These are phyloP conservation scores for Globisporangium solare DNA, from an alignment of 352 stramenopile genomes.

Conservation along the genomic window DNA sequence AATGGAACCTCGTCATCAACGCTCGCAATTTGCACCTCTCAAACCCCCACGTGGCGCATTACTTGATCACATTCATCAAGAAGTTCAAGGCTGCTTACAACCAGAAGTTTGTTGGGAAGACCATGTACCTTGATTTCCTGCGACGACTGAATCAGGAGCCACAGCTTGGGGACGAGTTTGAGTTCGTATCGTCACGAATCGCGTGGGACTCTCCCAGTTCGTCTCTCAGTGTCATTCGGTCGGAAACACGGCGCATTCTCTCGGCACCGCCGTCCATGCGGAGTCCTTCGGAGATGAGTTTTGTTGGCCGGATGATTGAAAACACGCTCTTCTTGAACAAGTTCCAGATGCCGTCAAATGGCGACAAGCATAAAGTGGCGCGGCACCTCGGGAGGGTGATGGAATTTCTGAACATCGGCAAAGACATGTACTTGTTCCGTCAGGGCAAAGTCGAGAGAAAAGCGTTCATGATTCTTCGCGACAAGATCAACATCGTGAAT, in stretches of 20 bases:
- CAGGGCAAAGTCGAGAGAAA: slow-evolving; percentile 71
- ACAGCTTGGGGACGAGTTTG: slow-evolving; percentile 44
- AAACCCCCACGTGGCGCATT: slow-evolving; percentile 59
- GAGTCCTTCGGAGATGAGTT: slow-evolving; percentile 38
- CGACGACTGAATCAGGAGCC: slow-evolving; percentile 59
- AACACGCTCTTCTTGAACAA: slow-evolving; percentile 55
- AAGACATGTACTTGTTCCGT: slow-evolving; percentile 54
- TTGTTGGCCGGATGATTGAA: slow-evolving; percentile 58
- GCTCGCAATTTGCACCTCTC: slow-evolving; percentile 56
- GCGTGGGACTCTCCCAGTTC: slow-evolving; percentile 49
- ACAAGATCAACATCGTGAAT: slow-evolving; percentile 76
- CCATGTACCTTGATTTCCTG: slow-evolving; percentile 65
- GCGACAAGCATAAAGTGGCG: slow-evolving; percentile 50
- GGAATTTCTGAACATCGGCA: slow-evolving; percentile 46
- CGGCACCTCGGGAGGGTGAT: slow-evolving; percentile 43
- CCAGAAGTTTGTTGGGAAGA: slow-evolving; percentile 74
- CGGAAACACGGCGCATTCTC: slow-evolving; percentile 61
- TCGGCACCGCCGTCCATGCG: slow-evolving; percentile 28
- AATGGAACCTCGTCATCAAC: slow-evolving; percentile 63
- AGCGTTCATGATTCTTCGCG: slow-evolving; percentile 74
- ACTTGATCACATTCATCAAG: slow-evolving; percentile 72
- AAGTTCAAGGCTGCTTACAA: slow-evolving; percentile 76
- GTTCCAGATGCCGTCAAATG: slow-evolving; percentile 47
- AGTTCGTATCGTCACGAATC: slow-evolving; percentile 45
- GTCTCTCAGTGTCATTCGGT: slow-evolving; percentile 62